Evolutionary conservation across 495 filamentous ascomycete species (phyloP), one percentile per base, ranked within the genome.

Genomic region (Filosporella fistucella): DNA sequence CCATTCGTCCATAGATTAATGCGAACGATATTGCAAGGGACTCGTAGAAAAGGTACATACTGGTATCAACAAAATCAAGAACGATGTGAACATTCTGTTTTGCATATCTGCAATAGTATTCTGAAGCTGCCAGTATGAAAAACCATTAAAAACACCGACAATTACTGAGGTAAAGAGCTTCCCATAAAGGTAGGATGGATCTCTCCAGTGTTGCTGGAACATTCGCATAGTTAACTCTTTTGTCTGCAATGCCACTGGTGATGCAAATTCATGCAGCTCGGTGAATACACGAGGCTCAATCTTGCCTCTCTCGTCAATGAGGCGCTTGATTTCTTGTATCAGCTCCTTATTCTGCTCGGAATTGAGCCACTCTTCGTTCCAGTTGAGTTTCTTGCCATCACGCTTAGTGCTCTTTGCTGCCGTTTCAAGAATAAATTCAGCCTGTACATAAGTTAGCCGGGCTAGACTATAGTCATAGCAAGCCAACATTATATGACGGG

Each of bases 381-480:
- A 89, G 60, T 86, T 71, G 9, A 81, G 55, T 25, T 63, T 54
- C 52, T 72, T 75, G 36, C 79, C 74, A 49, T 80, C 67, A 21
- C 70, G 57, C 50, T 70, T 66, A 24, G 66, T 67, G 5, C 72
- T 63, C 54, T 85, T 87, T 16, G 35, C 35, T 21, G 35, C 35
- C 0, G 82, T 86, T 54, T 94, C 87, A 2, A 95, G 72, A 28
- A 95, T 85, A 63, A 89, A 91, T 60, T 95, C 89, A 22, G 89
- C 89, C n/a, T n/a, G n/a, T n/a, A n/a, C n/a, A n/a, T n/a, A n/a
- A n/a, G n/a, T n/a, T n/a, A n/a, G 11, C 88, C 75, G 18, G 32
- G 33, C n/a, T n/a, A n/a, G n/a, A n/a, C n/a, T n/a, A n/a, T n/a
- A n/a, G n/a, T n/a, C n/a, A n/a, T n/a, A n/a, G n/a, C n/a, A n/a